Evolutionary conservation across 495 filamentous ascomycete species (phyloP), one percentile per base, ranked within the genome.

Genomic region (Jackrogersella multiformis): DNA sequence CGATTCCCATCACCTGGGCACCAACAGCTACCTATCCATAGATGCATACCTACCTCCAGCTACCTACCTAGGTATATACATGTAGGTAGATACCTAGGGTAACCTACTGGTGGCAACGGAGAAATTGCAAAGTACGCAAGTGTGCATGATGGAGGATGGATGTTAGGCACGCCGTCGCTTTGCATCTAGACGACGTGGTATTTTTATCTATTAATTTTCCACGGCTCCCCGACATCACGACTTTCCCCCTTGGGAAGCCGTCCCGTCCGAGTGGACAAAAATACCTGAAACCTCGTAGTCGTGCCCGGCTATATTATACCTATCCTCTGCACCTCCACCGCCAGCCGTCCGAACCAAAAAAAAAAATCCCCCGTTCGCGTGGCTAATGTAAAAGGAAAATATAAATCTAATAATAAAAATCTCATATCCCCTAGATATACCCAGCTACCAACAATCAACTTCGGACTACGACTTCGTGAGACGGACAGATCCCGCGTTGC

Each of bases 401-500:
- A n/a, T n/a, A n/a, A n/a, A n/a, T n/a, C n/a, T n/a, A n/a, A n/a
- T n/a, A n/a, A n/a, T n/a, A n/a, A n/a, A n/a, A n/a, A n/a, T n/a
- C n/a, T n/a, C n/a, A n/a, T n/a, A 65, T 53, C 34, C 58, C 44
- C 10, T 34, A 30, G 3, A 7, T 30, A 30, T 30, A 21, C 45
- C 35, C 21, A 51, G 34, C 23, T 24, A 51, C 48, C 16, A 45
- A 32, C 10, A 45, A 1, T 38, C 36, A n/a, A 28, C 32, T 9
- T 3, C 10, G 4, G 5, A 32, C 30, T 53, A 38, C 45, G 0
- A 58, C 46, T 55, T 38, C 32, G 38, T 56, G 53, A 62, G 58
- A 62, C 59, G 42, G 42, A 48, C 59, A 48, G 42, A 48, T 63
- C 59, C 45, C 59, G 63, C 59, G 65, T 63, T 38, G 18, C 65